Evolutionary conservation across 1,284 basidiomycete genomes (phyloP), one percentile per base, ranked within the genome.

Genomic region (Moesziomyces sp.): DNA sequence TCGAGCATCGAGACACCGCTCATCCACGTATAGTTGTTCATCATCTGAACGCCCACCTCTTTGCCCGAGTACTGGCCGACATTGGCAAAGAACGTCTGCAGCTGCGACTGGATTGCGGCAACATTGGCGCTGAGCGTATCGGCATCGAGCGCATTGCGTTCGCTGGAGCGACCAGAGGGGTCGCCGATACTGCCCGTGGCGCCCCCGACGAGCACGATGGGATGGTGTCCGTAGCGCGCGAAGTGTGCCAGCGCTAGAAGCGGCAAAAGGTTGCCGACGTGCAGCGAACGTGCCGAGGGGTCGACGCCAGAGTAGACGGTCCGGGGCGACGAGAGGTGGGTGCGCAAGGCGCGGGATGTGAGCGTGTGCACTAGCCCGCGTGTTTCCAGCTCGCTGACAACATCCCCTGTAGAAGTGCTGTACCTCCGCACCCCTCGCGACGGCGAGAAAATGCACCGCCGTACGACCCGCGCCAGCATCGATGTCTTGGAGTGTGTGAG

Each of bases 141-240:
- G 10, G 85, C 82, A 44, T 89, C 87, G 6, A 93, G 89, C 1
- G 90, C 87, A 57, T 90, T 89, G 18, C 97, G 90, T 84, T 97
- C 97, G 0, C 90, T 90, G 2, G 88, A 88, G 30, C 95, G 88
- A 1, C 97, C 97, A 0, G 93, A 94, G 2, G 97, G 97, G 83
- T 99, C 97, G 8, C 97, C 97, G 35, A 99, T 92, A n/a, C 91
- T 89, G 3, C 94, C 97, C 0, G 97, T 98, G 1, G 94, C 96
- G 0, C 95, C 95, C 38, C 96, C 96, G 83, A 97, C 61, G 18
- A 74, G 54, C 2, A 74, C 57, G 35, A 73, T 63, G 2, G 70
- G 52, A 0, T n/a, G 87, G 84, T 99, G 94, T 0, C 94, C 93
- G 34, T 88, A 88, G 19, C 92, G 80, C 43, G 92, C 91, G 83